Evolutionary conservation across 805 yeast species (phyloP).

Genomic region (Saccharomycopsis oosterbeekiorum): DNA sequence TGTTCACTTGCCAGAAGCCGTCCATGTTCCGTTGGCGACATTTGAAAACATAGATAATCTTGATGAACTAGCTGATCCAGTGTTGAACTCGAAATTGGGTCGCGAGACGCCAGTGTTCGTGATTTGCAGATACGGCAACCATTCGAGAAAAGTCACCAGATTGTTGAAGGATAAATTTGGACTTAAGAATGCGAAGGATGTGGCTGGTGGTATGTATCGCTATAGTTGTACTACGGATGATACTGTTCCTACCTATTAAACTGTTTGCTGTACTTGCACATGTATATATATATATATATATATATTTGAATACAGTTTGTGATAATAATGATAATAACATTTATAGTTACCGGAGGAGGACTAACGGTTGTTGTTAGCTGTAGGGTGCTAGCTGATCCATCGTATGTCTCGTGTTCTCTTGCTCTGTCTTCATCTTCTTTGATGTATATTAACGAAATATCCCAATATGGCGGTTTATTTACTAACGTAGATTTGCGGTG

Average conservation of each 20-base stretch:
- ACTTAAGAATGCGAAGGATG: slow-evolving; percentile 45
- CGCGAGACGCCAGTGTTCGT: slow-evolving; percentile 36
- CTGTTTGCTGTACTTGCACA: too few relatives aligned
- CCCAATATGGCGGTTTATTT: not conserved
- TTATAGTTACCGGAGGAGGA: too few relatives aligned
- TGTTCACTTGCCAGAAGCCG: slow-evolving; percentile 46
- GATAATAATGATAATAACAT: too few relatives aligned
- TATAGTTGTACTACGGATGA: slow-evolving; percentile 60
- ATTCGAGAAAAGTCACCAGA: slow-evolving; percentile 70
- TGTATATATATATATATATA: too few relatives aligned
- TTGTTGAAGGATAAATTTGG: slow-evolving; percentile 43
- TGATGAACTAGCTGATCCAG: slow-evolving; percentile 21
- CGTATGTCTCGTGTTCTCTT: too few relatives aligned
- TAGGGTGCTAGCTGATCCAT: too few relatives aligned
- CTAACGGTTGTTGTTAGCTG: too few relatives aligned
- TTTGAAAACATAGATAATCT: slow-evolving; percentile 29
- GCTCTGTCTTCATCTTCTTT: too few relatives aligned
- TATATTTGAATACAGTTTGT: too few relatives aligned
- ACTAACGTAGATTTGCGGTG: not conserved
- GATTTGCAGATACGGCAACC: slow-evolving; percentile 84
- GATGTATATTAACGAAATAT: too few relatives aligned
- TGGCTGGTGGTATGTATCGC: slow-evolving; percentile 65
- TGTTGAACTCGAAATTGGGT: slow-evolving; percentile 22
- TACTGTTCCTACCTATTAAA: slow-evolving; percentile 51
- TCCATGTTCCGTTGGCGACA: slow-evolving; percentile 54